A percentile compares a stretch with the other conserved stretches of the same genome.
phyloP scores from a whole-genome alignment of 2,329 filamentous ascomycete species.

The Pyrenophora graminea region DNA sequence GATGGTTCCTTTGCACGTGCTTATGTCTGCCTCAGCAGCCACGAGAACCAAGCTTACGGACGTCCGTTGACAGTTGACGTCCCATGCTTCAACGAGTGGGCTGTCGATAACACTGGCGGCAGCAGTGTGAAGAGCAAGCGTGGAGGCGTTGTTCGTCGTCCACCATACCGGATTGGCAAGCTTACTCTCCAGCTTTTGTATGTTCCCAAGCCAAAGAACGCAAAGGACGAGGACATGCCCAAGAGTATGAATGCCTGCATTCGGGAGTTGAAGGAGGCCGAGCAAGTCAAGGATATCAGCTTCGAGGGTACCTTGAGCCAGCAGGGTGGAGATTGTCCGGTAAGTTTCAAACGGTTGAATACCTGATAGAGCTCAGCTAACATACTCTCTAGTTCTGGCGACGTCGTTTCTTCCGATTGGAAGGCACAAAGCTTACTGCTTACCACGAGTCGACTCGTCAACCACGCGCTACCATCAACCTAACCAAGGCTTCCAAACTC shows the following conservation, averaged over 20 bases:
- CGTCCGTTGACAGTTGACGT: constrained; percentile 86
- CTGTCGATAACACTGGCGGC: constrained; percentile 76
- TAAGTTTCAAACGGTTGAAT: constrained; percentile 56
- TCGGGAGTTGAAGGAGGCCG: constrained; percentile 87
- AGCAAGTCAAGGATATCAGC: constrained; percentile 74
- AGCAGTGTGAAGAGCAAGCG: constrained; percentile 95
- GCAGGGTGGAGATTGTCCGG: constrained; percentile 95
- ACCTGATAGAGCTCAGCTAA: constrained; percentile 13
- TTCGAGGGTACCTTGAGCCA: constrained; percentile 93
- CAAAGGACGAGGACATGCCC: constrained; percentile 93
- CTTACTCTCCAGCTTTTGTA: constrained; percentile 92
- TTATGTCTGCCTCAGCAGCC: constrained; percentile 91
- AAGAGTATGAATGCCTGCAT: constrained; percentile 99
- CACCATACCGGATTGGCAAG: constrained; percentile 96
- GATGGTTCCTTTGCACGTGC: constrained; percentile 94
- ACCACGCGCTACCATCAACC: constrained; percentile 93
- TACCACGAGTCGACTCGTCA: constrained; percentile 96
- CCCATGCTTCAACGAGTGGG: constrained; percentile 98
- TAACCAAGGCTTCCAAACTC: constrained; percentile 87
- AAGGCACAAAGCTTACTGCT: constrained; percentile 87
- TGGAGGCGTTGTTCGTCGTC: constrained; percentile 72
- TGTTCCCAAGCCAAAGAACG: constrained; percentile 86
- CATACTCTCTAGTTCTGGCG: constrained; percentile 78
- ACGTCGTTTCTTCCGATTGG: constrained; percentile 93
- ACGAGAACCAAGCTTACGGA: constrained; percentile 85